Conservation (phyloP, 2,329 filamentous ascomycete species). For the Sporothrix phasma region DNA sequence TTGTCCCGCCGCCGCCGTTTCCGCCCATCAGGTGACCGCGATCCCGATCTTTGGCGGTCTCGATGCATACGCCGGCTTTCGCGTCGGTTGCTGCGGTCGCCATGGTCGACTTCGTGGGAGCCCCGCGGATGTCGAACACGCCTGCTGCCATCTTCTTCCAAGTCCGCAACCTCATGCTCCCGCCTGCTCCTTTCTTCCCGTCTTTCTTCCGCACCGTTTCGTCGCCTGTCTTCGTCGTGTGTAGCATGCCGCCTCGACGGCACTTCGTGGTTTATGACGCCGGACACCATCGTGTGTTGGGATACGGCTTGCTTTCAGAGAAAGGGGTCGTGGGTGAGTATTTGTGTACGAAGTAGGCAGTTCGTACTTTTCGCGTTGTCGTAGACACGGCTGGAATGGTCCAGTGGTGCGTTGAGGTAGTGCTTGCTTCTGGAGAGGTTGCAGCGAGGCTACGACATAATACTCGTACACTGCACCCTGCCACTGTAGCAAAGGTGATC, state of each 20-base stretch:
- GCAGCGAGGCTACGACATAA: too few relatives aligned
- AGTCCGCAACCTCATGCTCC: constrained; percentile 17
- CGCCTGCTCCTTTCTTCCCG: not conserved
- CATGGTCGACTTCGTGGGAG: constrained; percentile 2
- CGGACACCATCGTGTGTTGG: not conserved
- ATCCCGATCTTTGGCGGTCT: constrained; percentile 7
- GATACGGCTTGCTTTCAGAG: too few relatives aligned
- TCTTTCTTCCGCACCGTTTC: constrained; percentile 20
- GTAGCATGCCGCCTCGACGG: constrained; percentile 13
- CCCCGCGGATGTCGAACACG: constrained; percentile 16
- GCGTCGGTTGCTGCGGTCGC: constrained; percentile 6
- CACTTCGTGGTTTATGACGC: not conserved
- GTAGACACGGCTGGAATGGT: not conserved
- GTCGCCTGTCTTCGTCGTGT: constrained; percentile 18
- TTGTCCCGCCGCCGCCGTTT: not conserved
- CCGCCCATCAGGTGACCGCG: constrained; percentile 4
- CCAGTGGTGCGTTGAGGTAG: not conserved
- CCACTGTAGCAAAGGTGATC: too few relatives aligned
- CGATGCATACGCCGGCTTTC: constrained; percentile 10
- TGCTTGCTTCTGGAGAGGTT: too few relatives aligned
- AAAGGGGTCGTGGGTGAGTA: too few relatives aligned
- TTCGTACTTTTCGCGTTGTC: too few relatives aligned
- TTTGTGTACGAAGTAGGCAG: too few relatives aligned
- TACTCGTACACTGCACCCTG: too few relatives aligned
- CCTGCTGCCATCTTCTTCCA: constrained; percentile 5